Evolutionary conservation across 2,329 filamentous ascomycete species (phyloP), one percentile per base, ranked within the genome.

Genomic region (Lachnum nothofagi): DNA sequence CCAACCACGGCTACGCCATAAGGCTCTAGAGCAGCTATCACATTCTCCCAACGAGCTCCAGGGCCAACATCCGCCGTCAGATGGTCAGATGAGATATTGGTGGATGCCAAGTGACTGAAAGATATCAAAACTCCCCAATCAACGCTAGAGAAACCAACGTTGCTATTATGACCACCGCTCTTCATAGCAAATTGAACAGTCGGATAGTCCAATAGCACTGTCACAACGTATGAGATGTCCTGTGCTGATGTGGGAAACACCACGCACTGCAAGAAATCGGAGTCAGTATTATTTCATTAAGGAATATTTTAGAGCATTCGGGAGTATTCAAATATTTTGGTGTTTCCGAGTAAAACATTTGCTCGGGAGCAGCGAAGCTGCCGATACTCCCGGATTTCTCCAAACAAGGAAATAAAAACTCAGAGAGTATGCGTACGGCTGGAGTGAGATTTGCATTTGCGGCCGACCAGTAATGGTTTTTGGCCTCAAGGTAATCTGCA

Each of bases 131-230:
- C 52, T 1, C 64, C 65, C 1, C 60, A 66, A 19, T 65, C 53
- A 27, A 62, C 65, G 45, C 61, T 71, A 0, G 69, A 67, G 5
- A 67, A 61, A 4, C 66, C 66, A 1, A 63, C 58, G 54, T 70
- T 68, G 5, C 67, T 60, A 25, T 66, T 66, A 57, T 74, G 72
- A 0, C 71, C 72, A 14, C 70, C 71, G 46, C 68, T 67, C 29
- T 69, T 68, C 22, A 68, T 64, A 5, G 72, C 70, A 58, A 74
- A 74, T 0, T 54, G 35, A 7, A 67, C 67, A 35, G 60, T 56
- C 2, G 61, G 54, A 47, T 53, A 54, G 3, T 59, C 49, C 38
- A 64, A 60, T n/a, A 70, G 56, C 8, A 65, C 42, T 29, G 50
- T 59, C 9, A 70, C 59, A n/a, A 63, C 58, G 3, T 27, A 27